Base-by-base conservation (phyloP, 75 land plant species). In the Selaginella moellendorffii region DNA sequence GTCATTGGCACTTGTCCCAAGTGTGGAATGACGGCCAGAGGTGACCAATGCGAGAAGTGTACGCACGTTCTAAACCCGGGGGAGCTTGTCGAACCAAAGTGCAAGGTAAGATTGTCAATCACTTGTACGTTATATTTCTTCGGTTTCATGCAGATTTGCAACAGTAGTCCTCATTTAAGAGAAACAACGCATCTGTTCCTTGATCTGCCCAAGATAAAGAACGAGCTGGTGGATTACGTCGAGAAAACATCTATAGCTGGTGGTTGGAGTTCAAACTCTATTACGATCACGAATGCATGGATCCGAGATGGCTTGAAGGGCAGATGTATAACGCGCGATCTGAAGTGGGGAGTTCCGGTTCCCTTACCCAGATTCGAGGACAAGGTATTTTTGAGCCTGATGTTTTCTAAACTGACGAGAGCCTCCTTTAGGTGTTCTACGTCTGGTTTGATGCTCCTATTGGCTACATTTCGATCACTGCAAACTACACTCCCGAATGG, bases 361-460 rank as follows among this genome's bases (percentile, higher is more conserved):
- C 99, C 99, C n/a, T 83, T 77, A 63, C 90, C 85, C 54, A 84
- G 79, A 51, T 93, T 66, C 63, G 83, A 84, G 54, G 99, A 93
- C 53, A 93, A 93, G 93, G 99, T 93, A 8, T n/a, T 1, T 42
- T 29, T 29, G 26, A 14, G 25, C 52, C 1, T 24, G 0, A 65
- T 61, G 52, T 65, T 23, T 27, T 20, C 26, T n/a, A 27, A 28
- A 66, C 26, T 21, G 1, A 18, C n/a, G 26, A n/a, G 17, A 67
- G 22, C 25, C 2, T 18, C 58, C 26, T 71, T 26, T 67, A 93
- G 99, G 99, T 93, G n/a, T 93, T 93, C 72, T 93, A 93, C 80
- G 99, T 93, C 46, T 93, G 99, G 99, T 93, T 93, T 79, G 99
- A 93, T 82, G 99, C 99, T 9, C 99, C 99, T 1, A 93, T 93